These are phyloP conservation scores for Capsicum baccatum DNA, from an alignment of 257 asterid species.

Conservation along the genomic window DNA sequence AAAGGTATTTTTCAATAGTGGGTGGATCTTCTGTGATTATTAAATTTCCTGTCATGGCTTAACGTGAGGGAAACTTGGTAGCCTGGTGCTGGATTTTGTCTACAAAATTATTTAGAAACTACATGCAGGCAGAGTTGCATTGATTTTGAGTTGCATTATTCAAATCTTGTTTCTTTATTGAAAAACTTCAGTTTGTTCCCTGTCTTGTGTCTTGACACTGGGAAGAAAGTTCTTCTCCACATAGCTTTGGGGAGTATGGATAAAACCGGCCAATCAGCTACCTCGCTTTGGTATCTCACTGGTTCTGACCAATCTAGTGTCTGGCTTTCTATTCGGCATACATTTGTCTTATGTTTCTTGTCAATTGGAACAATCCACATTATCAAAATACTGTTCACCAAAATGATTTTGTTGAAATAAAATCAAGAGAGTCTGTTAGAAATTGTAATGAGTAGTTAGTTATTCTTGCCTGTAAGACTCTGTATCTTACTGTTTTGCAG, in stretches of 20 bases:
- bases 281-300: not conserved
- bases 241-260: not conserved
- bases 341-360: not conserved
- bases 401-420: not conserved
- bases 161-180: not conserved
- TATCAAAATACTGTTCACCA: no score
- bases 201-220: not conserved
- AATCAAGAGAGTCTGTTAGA: not conserved
- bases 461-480: not conserved
- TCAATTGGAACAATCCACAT: not conserved
- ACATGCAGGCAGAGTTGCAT: not conserved
- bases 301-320: not conserved
- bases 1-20: slow-evolving; percentile 54
- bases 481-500: not conserved
- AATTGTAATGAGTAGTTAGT: not conserved
- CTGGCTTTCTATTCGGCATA: not conserved
- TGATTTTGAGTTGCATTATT: no score
- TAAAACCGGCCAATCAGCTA: not conserved
- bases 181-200: not conserved
- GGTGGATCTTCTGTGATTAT: not conserved
- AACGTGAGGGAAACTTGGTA: not conserved
- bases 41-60: not conserved
- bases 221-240: not conserved
- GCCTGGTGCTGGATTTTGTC: not conserved
- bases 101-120: not conserved